Percentiles rank a stretch among this genome's conserved stretches.
Conservation (phyloP, 2,329 filamentous ascomycete genomes). For the Claviceps quebecensis region DNA sequence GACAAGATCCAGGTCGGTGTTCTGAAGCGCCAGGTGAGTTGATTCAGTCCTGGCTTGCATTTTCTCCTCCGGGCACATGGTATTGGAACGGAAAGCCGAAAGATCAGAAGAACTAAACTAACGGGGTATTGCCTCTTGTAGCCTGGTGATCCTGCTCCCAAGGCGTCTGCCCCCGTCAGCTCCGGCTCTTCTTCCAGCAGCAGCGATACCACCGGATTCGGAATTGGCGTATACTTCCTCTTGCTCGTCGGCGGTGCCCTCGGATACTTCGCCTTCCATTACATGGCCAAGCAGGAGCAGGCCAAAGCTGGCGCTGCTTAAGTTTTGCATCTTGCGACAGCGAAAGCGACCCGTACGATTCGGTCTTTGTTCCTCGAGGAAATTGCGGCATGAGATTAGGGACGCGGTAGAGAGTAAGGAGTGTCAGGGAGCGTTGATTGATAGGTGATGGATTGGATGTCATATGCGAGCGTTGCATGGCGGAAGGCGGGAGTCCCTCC, state of each 20-base stretch:
- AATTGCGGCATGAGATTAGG: neutral
- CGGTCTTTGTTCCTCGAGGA: neutral
- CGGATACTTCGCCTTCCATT: conserved; percentile 76
- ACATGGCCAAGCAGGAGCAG: conserved; percentile 41
- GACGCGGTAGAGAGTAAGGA: neutral
- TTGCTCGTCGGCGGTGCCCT: conserved; percentile 62
- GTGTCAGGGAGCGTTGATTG: neutral
- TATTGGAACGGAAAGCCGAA: neutral
- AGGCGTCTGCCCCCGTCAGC: conserved; percentile 35
- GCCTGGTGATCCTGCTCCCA: conserved; percentile 68
- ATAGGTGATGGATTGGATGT: neutral
- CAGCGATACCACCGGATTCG: conserved; percentile 42
- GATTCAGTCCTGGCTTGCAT: neutral
- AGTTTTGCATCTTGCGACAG: neutral
- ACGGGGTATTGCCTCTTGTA: conserved; percentile 16
- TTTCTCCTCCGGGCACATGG: neutral
- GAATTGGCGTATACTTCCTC: conserved; percentile 69
- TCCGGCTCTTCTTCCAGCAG: conserved; percentile 35
- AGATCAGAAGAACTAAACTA: neutral
- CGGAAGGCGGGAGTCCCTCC: neutral
- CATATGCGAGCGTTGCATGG: neutral
- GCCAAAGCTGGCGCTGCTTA: conserved; percentile 8
- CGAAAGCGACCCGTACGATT: neutral
- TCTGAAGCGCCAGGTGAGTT: conserved; percentile 66
- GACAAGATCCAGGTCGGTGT: conserved; percentile 59